Conservation (phyloP, 2,329 filamentous ascomycete species). For the Xylariaceae sp. region DNA sequence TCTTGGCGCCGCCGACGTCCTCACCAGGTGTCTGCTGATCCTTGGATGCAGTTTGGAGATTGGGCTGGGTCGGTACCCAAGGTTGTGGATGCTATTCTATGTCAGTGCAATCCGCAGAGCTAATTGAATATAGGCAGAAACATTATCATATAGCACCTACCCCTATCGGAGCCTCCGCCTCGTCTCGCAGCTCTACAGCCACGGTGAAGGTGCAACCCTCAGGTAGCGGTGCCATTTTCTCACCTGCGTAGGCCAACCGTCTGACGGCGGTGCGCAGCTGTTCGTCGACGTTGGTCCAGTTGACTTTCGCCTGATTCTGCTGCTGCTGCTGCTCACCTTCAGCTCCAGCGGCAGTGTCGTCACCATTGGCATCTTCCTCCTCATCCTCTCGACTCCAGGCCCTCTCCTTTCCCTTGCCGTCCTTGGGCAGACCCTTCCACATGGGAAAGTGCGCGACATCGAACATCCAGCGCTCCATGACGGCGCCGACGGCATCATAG, state of each 20-base stretch:
- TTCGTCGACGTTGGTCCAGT: conserved; percentile 70
- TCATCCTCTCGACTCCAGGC: conserved; percentile 19
- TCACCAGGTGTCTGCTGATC: conserved; percentile 39
- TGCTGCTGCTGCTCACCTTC: conserved; percentile 14
- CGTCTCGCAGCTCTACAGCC: conserved; percentile 73
- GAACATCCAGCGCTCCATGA: conserved; percentile 68
- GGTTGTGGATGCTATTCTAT: conserved; percentile 60
- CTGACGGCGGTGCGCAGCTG: conserved; percentile 72
- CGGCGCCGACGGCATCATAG: conserved; percentile 44
- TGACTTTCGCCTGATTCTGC: conserved; percentile 39
- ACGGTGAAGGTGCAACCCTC: conserved; percentile 74
- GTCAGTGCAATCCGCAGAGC: conserved; percentile 11
- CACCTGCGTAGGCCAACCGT: conserved; percentile 64
- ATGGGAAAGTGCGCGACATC: conserved; percentile 60
- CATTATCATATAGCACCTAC: conserved; percentile 48
- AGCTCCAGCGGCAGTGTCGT: conserved; percentile 20
- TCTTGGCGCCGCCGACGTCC: conserved; percentile 48
- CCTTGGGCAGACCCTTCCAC: conserved; percentile 46
- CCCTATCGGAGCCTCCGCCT: conserved; percentile 62
- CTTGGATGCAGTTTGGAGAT: conserved; percentile 49
- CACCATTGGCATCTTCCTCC: conserved; percentile 38
- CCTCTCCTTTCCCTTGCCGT: conserved; percentile 27
- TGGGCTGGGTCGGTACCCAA: conserved; percentile 63
- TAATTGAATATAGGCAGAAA: background rate
- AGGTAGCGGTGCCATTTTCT: conserved; percentile 63